These are phyloP conservation scores for Paragyromitra xinjiangensis DNA, from an alignment of 495 filamentous ascomycete species.

Conservation along the genomic window DNA sequence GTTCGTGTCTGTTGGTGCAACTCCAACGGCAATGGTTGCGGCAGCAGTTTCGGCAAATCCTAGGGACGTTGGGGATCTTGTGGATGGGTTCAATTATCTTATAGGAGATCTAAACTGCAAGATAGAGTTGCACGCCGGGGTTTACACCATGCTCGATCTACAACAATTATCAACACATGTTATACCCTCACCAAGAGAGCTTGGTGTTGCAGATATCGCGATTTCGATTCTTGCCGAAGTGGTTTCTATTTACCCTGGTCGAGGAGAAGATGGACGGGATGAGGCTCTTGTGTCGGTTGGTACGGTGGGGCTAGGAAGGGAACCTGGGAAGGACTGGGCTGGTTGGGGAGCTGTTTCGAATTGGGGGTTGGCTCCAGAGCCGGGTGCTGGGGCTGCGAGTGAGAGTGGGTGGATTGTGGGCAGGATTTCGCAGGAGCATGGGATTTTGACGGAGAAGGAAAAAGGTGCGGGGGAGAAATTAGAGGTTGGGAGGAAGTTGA, in stretches of 20 bases:
- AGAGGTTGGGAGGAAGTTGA: conserved; percentile 70
- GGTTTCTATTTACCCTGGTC: conserved; percentile 71
- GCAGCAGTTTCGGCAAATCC: conserved; percentile 56
- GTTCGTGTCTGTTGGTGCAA: conserved; percentile 77
- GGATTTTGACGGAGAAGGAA: conserved; percentile 65
- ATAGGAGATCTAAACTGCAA: conserved; percentile 52
- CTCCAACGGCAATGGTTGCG: conserved; percentile 74
- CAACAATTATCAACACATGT: conserved; percentile 83
- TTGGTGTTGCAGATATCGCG: conserved; percentile 68
- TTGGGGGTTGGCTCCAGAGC: conserved; percentile 61
- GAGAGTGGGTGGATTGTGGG: conserved; percentile 69
- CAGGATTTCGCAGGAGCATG: conserved; percentile 73
- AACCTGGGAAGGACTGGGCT: conserved; percentile 73
- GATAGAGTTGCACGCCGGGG: conserved; percentile 76
- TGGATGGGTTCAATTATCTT: not conserved
- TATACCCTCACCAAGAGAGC: conserved; percentile 57
- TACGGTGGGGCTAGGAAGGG: conserved; percentile 75
- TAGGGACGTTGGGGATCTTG: conserved; percentile 24
- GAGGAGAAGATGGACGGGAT: conserved; percentile 63
- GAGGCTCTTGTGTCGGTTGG: conserved; percentile 79
- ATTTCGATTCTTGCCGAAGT: conserved; percentile 78
- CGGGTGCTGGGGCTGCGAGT: conserved; percentile 51
- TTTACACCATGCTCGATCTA: conserved; percentile 78
- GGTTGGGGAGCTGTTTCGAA: conserved; percentile 78
- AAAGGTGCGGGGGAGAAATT: conserved; percentile 61